These are phyloP conservation scores for Ceratocystis variospora DNA, from an alignment of 2,329 filamentous ascomycete species.

Conservation along the genomic window DNA sequence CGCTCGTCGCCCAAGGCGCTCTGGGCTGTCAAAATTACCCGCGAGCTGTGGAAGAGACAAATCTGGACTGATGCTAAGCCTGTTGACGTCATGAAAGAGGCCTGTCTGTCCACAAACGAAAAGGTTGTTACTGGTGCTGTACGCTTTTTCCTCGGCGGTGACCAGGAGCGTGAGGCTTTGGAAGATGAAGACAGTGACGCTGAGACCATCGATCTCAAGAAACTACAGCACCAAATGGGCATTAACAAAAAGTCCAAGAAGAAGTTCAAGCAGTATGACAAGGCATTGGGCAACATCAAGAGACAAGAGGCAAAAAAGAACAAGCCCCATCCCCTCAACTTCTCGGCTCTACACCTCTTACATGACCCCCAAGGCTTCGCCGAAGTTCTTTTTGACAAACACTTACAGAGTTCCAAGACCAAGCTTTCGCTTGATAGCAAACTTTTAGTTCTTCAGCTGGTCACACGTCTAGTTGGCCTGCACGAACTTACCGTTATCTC, in stretches of 20 bases:
- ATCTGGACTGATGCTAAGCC: conserved; percentile 91
- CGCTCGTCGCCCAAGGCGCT: conserved; percentile 71
- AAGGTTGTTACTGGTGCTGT: conserved; percentile 83
- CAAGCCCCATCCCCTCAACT: conserved; percentile 79
- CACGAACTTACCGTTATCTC: conserved; percentile 83
- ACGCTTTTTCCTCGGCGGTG: conserved; percentile 87
- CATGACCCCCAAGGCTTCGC: conserved; percentile 92
- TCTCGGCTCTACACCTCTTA: conserved; percentile 84
- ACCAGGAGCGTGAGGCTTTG: conserved; percentile 86
- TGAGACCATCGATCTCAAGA: conserved; percentile 61
- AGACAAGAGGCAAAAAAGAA: conserved; percentile 76
- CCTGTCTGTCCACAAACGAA: conserved; percentile 74
- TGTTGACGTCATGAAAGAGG: conserved; percentile 97
- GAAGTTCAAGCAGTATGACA: conserved; percentile 62
- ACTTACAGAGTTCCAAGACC: conserved; percentile 73
- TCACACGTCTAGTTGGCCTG: conserved; percentile 78
- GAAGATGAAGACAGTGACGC: conserved; percentile 83
- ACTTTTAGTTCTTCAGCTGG: conserved; percentile 75
- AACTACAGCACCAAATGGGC: conserved; percentile 67
- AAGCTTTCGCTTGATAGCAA: conserved; percentile 81
- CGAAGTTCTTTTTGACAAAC: conserved; percentile 77
- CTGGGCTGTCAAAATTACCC: conserved; percentile 90
- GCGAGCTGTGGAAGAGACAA: conserved; percentile 92
- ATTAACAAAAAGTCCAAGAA: conserved; percentile 98
- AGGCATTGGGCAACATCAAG: conserved; percentile 70